Conservation (phyloP, 2,329 filamentous ascomycete species). For the Zasmidium cellare region DNA sequence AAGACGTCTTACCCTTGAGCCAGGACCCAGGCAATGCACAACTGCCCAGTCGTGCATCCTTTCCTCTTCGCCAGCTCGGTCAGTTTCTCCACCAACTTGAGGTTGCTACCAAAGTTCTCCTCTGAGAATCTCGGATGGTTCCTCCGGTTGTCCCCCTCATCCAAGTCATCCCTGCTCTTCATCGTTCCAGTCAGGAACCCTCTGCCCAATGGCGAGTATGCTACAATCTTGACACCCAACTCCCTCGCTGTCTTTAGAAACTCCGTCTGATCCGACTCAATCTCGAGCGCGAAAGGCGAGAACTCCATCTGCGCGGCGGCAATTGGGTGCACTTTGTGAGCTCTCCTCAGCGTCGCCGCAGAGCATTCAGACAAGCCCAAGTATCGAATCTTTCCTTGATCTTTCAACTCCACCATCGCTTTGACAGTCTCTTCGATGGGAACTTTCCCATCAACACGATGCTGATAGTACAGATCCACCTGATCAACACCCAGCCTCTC, state of each 20-base stretch:
- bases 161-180: slow-evolving; percentile 40
- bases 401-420: slow-evolving; percentile 47
- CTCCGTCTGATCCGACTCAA: slow-evolving; percentile 45
- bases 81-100: slow-evolving; percentile 34
- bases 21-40: slow-evolving; percentile 34
- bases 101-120: slow-evolving; percentile 31
- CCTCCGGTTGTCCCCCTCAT: slow-evolving; percentile 31
- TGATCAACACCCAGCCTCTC: slow-evolving; percentile 38
- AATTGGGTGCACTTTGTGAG: slow-evolving; percentile 51
- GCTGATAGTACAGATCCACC: slow-evolving; percentile 48
- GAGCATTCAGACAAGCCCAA: slow-evolving; percentile 54
- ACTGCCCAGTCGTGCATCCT: slow-evolving; percentile 31
- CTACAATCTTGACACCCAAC: slow-evolving; percentile 46
- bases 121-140: slow-evolving; percentile 33
- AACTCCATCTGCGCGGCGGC: slow-evolving; percentile 57
- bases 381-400: slow-evolving; percentile 55
- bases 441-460: slow-evolving; percentile 44
- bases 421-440: slow-evolving; percentile 48
- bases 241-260: slow-evolving; percentile 49
- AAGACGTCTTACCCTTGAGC: slow-evolving; percentile 26
- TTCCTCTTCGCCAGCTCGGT: slow-evolving; percentile 31
- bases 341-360: slow-evolving; percentile 52
- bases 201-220: slow-evolving; percentile 43
- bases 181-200: slow-evolving; percentile 47
- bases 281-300: slow-evolving; percentile 51